Evolutionary conservation across 345 rosid genomes (phyloP), one percentile per base, ranked within the genome.

Genomic region (Corymbia maculata): DNA sequence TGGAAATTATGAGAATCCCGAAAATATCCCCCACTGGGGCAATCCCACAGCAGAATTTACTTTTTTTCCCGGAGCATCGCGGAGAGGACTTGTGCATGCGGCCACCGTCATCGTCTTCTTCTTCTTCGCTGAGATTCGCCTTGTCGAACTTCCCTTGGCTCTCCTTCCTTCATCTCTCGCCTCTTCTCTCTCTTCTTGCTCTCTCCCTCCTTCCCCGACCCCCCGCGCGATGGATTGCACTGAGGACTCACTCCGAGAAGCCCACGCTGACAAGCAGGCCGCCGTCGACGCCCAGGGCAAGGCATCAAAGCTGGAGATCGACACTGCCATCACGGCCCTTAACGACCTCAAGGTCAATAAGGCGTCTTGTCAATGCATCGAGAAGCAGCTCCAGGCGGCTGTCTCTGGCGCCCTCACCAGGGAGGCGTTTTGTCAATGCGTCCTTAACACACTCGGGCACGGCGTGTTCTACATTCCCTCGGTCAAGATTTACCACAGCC

Each of bases 161-260:
- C 52, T 28, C 88, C 1, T 66, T 42, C 91, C 87, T 90, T 90
- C n/a, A 52, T 57, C 89, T 86, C 80, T 86, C 42, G 53, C 92
- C 92, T 90, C 92, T 87, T 90, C 93, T 50, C 55, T 90, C 90
- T 86, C 89, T 88, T 88, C 86, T 88, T 52, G 32, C 52, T 45
- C 80, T 30, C 57, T 51, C 82, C 68, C 88, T 51, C 57, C 19
- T 53, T 53, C 24, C 24, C 57, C 4, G 57, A 53, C n/a, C 57
- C 19, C 57, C 24, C 90, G 51, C 80, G 21, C 53, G n/a, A 57
- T 57, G 64, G n/a, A 36, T 50, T 86, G 49, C 70, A 6, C 92
- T 86, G 97, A 96, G 90, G 94, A 94, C 64, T 93, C 95, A 7
- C 96, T 97, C 86, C 96, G 97, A 87, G 90, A 88, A 84, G 88